Percentiles rank a stretch among this genome's conserved stretches.
These are phyloP conservation scores for Diospyros lotus DNA, from an alignment of 148 eudicot genomes.

Conservation along the genomic window DNA sequence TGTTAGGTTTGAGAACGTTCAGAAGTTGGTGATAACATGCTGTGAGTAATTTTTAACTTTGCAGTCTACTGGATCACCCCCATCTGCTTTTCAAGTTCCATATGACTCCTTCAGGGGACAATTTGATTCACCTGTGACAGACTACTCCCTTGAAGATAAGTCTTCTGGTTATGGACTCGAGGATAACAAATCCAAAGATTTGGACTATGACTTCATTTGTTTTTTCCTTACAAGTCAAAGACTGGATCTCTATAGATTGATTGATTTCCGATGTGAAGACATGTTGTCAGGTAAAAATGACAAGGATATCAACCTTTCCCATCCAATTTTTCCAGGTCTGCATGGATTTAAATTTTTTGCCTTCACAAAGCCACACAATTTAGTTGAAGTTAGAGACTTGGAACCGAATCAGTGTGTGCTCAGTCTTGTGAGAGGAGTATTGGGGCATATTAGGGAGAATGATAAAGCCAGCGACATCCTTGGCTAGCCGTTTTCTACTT, in stretches of 20 bases:
- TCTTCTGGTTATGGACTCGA: slow-evolving; percentile 24
- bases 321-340: slow-evolving; percentile 4
- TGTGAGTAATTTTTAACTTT: slow-evolving; percentile 16
- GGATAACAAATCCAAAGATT: slow-evolving; percentile 39
- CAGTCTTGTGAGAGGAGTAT: not conserved
- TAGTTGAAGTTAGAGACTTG: not conserved
- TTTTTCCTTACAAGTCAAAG: slow-evolving; percentile 81
- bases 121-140: slow-evolving; percentile 27
- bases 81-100: slow-evolving; percentile 80
- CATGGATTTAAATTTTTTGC: not conserved
- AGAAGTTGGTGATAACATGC: not conserved
- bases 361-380: not conserved
- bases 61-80: slow-evolving; percentile 89
- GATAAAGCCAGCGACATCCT: not conserved
- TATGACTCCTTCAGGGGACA: slow-evolving; percentile 70
- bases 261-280: slow-evolving; percentile 91
- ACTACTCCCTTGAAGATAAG: slow-evolving; percentile 20
- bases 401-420: not conserved
- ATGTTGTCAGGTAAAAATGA: slow-evolving; percentile 70
- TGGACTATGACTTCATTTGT: slow-evolving; percentile 82
- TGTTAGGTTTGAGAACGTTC: too few species aligned
- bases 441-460: not conserved
- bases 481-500: not conserved
- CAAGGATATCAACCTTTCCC: slow-evolving; percentile 13
- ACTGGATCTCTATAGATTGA: slow-evolving; percentile 72